Base-by-base conservation (phyloP, 306 rosid species). In the Prunus mume region DNA sequence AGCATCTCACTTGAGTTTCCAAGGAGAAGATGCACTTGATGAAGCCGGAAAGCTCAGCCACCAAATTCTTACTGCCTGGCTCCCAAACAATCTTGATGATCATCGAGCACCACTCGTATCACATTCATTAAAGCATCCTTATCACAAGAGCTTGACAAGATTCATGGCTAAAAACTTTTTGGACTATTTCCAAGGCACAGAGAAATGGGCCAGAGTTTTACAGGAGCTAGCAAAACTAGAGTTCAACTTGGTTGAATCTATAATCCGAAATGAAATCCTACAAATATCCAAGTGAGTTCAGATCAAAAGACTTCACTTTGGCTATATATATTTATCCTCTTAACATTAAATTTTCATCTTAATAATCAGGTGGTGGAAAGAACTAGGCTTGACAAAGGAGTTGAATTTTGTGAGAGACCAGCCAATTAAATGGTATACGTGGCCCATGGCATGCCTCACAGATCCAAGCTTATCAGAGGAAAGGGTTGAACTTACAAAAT, bases 341-440 rank as follows among this genome's bases (percentile, higher is more conserved):
- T 22, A 46, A 69, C 18, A 6, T 22, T 22, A 1, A 34, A 38
- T 38, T 38, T 13, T 45, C 12, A 64, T 54, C 5, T 25, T n/a
- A 3, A 13, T 11, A 68, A 46, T 17, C 19, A 90, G 93, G 75
- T 87, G 97, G 94, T 87, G 97, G 97, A 79, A 62, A 78, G 88
- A 82, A 0, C 69, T 83, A 0, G 92, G 83, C 3, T 57, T 89
- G 82, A 70, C 84, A 18, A 79, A 76, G 34, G 81, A 82, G 14
- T 46, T 86, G 54, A 75, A 54, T 60, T 83, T 88, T 69, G 86
- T 81, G 0, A 89, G 88, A 65, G 66, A 83, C 78, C 88, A 91
- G 54, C 92, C 94, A 5, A 68, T 87, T 0, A 87, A 89, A 80
- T 89, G 93, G 91, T 89, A 85, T 77, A 65, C 83, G 20, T 88